These are phyloP conservation scores for Moniliella sp. DNA, from an alignment of 1,284 basidiomycete species.

Conservation along the genomic window DNA sequence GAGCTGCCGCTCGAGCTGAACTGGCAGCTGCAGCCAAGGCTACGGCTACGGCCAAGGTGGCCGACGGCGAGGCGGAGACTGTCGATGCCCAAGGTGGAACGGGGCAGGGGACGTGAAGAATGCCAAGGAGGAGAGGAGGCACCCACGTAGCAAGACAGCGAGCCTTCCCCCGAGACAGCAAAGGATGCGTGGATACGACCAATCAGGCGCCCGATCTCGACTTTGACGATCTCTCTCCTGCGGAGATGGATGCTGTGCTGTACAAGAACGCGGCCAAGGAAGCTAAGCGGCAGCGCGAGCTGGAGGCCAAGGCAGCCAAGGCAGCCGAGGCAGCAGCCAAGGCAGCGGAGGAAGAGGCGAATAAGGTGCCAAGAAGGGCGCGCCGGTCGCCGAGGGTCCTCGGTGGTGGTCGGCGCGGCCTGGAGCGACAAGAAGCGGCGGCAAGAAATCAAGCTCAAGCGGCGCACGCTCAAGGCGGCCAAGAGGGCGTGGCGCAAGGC, in stretches of 20 bases:
- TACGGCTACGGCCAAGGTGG: slow-evolving; percentile 21
- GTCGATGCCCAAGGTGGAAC: slow-evolving; percentile 48
- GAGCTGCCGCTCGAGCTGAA: too few species aligned
- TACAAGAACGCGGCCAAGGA: slow-evolving; percentile 5
- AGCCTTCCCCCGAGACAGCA: slow-evolving; percentile 1
- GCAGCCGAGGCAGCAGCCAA: background rate
- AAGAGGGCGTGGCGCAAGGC: slow-evolving; percentile 6
- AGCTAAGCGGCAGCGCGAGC: slow-evolving; percentile 16
- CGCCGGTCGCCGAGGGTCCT: slow-evolving; percentile 4
- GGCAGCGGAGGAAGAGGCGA: background rate
- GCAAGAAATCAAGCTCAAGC: slow-evolving; percentile 3
- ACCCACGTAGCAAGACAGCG: slow-evolving; percentile 1
- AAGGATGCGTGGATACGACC: background rate
- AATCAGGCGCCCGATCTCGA: background rate
- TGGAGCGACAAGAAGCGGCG: slow-evolving; percentile 16
- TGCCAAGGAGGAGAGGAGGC: slow-evolving; percentile 11
- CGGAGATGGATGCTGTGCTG: slow-evolving; percentile 2
- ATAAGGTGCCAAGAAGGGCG: slow-evolving; percentile 2
- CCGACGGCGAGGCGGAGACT: slow-evolving; percentile 30
- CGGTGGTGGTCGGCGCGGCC: slow-evolving; percentile 5
- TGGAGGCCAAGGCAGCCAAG: slow-evolving; percentile 3
- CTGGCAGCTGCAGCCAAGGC: too few species aligned
- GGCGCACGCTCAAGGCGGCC: slow-evolving; percentile 10
- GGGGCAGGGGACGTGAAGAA: slow-evolving; percentile 57
- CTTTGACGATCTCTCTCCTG: background rate